These are phyloP conservation scores for Podila minutissima DNA, from an alignment of 192 early-diverging fungal genomes.

Conservation along the genomic window DNA sequence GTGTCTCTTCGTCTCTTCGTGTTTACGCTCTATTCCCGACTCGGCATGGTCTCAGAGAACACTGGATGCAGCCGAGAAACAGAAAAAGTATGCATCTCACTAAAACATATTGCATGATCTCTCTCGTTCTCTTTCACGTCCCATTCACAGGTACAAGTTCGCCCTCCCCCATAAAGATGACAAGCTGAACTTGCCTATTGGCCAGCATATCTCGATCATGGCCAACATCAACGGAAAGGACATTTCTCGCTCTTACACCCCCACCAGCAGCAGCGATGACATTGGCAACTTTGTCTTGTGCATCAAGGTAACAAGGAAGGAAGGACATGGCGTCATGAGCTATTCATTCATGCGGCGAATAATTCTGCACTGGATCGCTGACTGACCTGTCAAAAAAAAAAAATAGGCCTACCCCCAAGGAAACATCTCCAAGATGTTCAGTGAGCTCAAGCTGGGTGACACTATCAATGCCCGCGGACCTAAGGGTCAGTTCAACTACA, in stretches of 20 bases:
- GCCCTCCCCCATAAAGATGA: slow-evolving; percentile 73
- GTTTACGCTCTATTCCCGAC: too few relatives aligned
- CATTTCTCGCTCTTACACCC: slow-evolving; percentile 90
- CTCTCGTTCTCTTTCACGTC: neutral
- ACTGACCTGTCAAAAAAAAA: neutral
- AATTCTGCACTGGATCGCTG: neutral
- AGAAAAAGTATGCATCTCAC: too few relatives aligned
- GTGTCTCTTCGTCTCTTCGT: neutral
- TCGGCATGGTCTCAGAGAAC: neutral
- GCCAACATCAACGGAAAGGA: slow-evolving; percentile 86
- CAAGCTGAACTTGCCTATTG: slow-evolving; percentile 89
- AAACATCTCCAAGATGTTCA: slow-evolving; percentile 80
- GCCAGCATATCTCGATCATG: slow-evolving; percentile 92
- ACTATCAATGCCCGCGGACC: slow-evolving; percentile 84
- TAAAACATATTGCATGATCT: too few relatives aligned
- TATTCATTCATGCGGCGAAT: too few relatives aligned
- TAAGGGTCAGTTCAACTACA: slow-evolving; percentile 90
- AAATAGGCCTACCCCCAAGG: slow-evolving; percentile 81
- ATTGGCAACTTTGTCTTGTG: slow-evolving; percentile 90
- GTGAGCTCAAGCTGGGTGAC: slow-evolving; percentile 77
- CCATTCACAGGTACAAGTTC: slow-evolving; percentile 79
- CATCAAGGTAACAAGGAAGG: slow-evolving; percentile 75
- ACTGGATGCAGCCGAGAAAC: neutral
- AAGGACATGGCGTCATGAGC: slow-evolving; percentile 10
- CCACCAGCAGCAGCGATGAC: slow-evolving; percentile 86